Percentiles rank a stretch among this genome's conserved stretches.
Evolutionary conservation across 2,329 filamentous ascomycete species (phyloP).

Genomic region (Conoideocrella luteorostrata): DNA sequence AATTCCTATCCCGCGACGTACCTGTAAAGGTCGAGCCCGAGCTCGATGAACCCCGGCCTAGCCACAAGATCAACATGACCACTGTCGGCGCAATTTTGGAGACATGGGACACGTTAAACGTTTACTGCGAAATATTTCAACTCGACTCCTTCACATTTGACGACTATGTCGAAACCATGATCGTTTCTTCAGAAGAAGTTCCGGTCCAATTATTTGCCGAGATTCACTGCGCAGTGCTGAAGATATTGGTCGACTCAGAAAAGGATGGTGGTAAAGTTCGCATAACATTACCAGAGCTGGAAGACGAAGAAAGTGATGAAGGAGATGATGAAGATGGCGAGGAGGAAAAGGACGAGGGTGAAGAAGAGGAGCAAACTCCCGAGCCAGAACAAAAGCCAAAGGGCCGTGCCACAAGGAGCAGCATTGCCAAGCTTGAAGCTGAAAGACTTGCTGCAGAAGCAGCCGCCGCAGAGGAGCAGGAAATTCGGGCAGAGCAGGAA

Average conservation of each 20-base stretch:
- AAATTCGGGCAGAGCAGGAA: constrained; percentile 39
- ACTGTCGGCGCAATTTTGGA: constrained; percentile 83
- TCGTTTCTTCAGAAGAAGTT: constrained; percentile 64
- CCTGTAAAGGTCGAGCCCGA: constrained; percentile 41
- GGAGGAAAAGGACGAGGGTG: constrained; percentile 46
- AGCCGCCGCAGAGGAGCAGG: constrained; percentile 46
- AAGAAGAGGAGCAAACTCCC: constrained; percentile 50
- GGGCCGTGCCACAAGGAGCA: constrained; percentile 75
- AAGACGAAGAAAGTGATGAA: constrained; percentile 63
- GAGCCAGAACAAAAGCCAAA: constrained; percentile 64
- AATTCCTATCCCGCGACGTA: constrained; percentile 66
- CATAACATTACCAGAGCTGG: constrained; percentile 69
- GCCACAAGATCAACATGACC: constrained; percentile 63
- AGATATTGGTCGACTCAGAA: constrained; percentile 73
- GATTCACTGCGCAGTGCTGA: constrained; percentile 84
- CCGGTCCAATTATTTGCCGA: constrained; percentile 85
- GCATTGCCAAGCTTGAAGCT: constrained; percentile 73
- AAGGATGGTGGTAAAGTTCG: constrained; percentile 72
- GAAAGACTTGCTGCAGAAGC: constrained; percentile 59
- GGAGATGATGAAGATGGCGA: constrained; percentile 55
- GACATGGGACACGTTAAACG: constrained; percentile 94
- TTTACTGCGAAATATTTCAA: constrained; percentile 93
- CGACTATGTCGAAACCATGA: constrained; percentile 85
- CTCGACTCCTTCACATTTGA: constrained; percentile 97
- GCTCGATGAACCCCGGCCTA: constrained; percentile 6